Evolutionary conservation across 2,329 filamentous ascomycete species (phyloP).

Genomic region (Fusarium tanahbumbuense): DNA sequence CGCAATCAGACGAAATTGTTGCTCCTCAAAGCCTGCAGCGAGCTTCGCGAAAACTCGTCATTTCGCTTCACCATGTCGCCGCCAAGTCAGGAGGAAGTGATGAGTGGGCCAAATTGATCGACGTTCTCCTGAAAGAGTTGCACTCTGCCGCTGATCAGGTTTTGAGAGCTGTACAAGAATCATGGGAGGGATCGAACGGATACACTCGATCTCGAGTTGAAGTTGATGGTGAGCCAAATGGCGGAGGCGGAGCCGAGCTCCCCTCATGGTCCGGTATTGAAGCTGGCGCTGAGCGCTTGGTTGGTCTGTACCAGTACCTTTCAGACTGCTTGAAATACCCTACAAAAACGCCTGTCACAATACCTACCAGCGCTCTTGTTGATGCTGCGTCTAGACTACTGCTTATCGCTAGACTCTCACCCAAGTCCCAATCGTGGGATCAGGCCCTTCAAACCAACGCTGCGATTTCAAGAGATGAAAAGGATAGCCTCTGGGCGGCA

Average conservation of each 20-base stretch:
- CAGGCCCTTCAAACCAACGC: constrained; percentile 73
- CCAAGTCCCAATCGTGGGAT: constrained; percentile 59
- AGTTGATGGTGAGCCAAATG: constrained; percentile 59
- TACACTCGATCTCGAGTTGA: constrained; percentile 58
- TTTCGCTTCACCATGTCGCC: constrained; percentile 81
- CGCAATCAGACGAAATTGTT: constrained; percentile 61
- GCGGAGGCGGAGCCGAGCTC: constrained; percentile 66
- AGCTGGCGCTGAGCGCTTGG: constrained; percentile 76
- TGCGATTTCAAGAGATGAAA: constrained; percentile 82
- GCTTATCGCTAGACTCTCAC: constrained; percentile 68
- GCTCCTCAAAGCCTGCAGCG: constrained; percentile 65
- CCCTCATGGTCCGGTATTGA: constrained; percentile 79
- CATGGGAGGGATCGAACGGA: constrained; percentile 77
- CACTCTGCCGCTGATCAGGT: constrained; percentile 81
- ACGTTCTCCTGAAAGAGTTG: constrained; percentile 69
- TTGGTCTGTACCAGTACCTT: constrained; percentile 73
- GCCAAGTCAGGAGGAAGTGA: constrained; percentile 81
- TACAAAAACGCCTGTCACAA: constrained; percentile 72
- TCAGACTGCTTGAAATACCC: constrained; percentile 70
- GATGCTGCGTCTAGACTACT: constrained; percentile 78
- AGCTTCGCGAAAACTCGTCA: constrained; percentile 72
- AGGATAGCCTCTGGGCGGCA: constrained; percentile 78
- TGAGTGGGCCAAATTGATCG: constrained; percentile 80
- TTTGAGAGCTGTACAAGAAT: constrained; percentile 82
- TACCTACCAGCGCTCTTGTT: constrained; percentile 75